Percentiles rank a stretch among this genome's conserved stretches.
Conservation (phyloP, 768 basidiomycete species). For the Pisolithus tinctorius region DNA sequence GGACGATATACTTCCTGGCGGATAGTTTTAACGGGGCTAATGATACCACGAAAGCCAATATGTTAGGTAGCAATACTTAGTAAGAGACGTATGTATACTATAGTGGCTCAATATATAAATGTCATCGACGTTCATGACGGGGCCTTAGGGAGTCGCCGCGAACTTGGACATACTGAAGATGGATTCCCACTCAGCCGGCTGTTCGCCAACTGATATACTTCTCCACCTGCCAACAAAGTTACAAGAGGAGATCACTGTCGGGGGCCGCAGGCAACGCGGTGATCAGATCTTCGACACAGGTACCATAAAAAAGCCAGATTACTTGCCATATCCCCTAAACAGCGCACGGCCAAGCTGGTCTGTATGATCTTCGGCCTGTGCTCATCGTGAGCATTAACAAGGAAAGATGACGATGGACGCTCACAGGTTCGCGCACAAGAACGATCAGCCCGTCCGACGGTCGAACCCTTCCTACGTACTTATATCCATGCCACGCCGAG, state of each 20-base stretch:
- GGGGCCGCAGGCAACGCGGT: not conserved
- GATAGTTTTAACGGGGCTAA: no score
- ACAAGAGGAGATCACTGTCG: conserved; percentile 40
- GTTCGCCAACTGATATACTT: conserved; percentile 25
- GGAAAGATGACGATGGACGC: conserved; percentile 11
- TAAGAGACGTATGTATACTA: not conserved
- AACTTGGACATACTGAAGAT: conserved; percentile 47
- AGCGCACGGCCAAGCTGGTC: conserved; percentile 30
- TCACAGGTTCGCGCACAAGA: conserved; percentile 45
- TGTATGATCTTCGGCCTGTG: conserved; percentile 20
- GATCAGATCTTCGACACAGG: conserved; percentile 6
- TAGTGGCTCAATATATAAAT: no score
- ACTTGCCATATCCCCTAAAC: conserved; percentile 44
- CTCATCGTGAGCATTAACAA: conserved; percentile 1
- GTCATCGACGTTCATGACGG: no score
- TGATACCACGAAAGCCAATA: no score
- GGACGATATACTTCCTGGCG: no score
- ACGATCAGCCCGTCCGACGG: conserved; percentile 54
- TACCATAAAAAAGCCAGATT: not conserved
- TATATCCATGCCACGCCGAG: conserved; percentile 51
- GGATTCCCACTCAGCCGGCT: conserved; percentile 41
- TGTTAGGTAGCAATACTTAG: no score
- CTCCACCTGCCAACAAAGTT: conserved; percentile 48
- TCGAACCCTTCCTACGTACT: conserved; percentile 51
- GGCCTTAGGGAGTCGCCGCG: conserved; percentile 12